Percentiles rank a stretch among this genome's conserved stretches.
These are phyloP conservation scores for Lepraria neglecta DNA, from an alignment of 495 filamentous ascomycete genomes.

Conservation along the genomic window DNA sequence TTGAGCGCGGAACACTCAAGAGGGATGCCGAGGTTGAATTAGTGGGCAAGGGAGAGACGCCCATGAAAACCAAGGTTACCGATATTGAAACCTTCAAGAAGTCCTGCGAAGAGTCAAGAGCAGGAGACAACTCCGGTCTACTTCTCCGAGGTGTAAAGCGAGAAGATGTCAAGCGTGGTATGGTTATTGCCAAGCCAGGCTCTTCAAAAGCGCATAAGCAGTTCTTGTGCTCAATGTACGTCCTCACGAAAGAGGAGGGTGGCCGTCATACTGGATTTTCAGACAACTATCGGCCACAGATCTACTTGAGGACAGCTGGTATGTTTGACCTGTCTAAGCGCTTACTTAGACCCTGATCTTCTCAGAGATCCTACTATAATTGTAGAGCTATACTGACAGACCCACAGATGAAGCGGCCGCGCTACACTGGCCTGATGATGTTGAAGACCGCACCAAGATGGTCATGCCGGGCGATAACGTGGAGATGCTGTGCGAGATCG, in stretches of 20 bases:
- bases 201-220: conserved; percentile 72
- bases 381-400: conserved; percentile 5
- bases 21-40: conserved; percentile 90
- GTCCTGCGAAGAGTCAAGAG: conserved; percentile 85
- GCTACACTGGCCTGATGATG: conserved; percentile 76
- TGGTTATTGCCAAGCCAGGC: conserved; percentile 80
- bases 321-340: conserved; percentile 28
- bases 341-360: neutral
- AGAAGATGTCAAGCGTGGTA: conserved; percentile 88
- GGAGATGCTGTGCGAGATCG: conserved; percentile 81
- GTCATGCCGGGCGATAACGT: conserved; percentile 98
- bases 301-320: conserved; percentile 88
- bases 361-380: neutral
- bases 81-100: conserved; percentile 99
- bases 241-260: conserved; percentile 94
- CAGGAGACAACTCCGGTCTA: conserved; percentile 97
- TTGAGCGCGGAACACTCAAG: conserved; percentile 91
- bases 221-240: conserved; percentile 93
- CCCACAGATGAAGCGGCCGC: conserved; percentile 65
- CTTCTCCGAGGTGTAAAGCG: conserved; percentile 89
- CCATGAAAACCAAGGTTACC: conserved; percentile 97
- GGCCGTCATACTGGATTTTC: conserved; percentile 91
- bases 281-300: conserved; percentile 89
- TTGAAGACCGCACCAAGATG: conserved; percentile 61
- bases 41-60: conserved; percentile 61